Evolutionary conservation across 2,329 filamentous ascomycete species (phyloP).

Genomic region (Microcyclospora pomicola): DNA sequence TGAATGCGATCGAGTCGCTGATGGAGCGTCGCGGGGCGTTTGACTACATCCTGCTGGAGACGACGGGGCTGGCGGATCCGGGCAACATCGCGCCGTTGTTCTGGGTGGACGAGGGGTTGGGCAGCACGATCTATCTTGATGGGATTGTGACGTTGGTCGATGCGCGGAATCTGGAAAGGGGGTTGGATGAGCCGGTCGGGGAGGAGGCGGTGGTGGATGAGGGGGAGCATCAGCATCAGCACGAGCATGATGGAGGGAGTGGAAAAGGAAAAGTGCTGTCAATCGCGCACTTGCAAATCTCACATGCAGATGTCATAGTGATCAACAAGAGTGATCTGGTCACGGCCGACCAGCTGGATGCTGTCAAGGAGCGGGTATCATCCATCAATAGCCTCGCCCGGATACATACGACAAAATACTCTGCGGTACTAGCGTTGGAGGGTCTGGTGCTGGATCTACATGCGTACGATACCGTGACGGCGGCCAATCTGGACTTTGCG

Average conservation of each 20-base stretch:
- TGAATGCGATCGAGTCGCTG: slow-evolving; percentile 85
- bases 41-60: slow-evolving; percentile 95
- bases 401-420: slow-evolving; percentile 67
- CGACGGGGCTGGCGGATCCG: slow-evolving; percentile 85
- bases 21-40: slow-evolving; percentile 91
- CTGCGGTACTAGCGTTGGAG: slow-evolving; percentile 67
- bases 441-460: slow-evolving; percentile 80
- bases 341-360: slow-evolving; percentile 50
- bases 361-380: slow-evolving; percentile 55
- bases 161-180: slow-evolving; percentile 77
- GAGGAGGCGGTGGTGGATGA: slow-evolving; percentile 14
- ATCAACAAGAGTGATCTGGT: slow-evolving; percentile 91
- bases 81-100: slow-evolving; percentile 92
- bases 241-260: slow-evolving; percentile 35
- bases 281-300: slow-evolving; percentile 90
- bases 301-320: slow-evolving; percentile 86
- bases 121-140: slow-evolving; percentile 90
- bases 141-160: slow-evolving; percentile 94
- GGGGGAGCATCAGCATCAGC: slow-evolving; percentile 23
- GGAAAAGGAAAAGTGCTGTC: slow-evolving; percentile 59
- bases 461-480: slow-evolving; percentile 73
- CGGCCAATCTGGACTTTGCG: slow-evolving; percentile 48
- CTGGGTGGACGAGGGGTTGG: slow-evolving; percentile 93
- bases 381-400: slow-evolving; percentile 85
- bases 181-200: slow-evolving; percentile 52